Evolutionary conservation across 1,284 basidiomycete genomes (phyloP), one percentile per base, ranked within the genome.

Genomic region (Wallemia hederae): DNA sequence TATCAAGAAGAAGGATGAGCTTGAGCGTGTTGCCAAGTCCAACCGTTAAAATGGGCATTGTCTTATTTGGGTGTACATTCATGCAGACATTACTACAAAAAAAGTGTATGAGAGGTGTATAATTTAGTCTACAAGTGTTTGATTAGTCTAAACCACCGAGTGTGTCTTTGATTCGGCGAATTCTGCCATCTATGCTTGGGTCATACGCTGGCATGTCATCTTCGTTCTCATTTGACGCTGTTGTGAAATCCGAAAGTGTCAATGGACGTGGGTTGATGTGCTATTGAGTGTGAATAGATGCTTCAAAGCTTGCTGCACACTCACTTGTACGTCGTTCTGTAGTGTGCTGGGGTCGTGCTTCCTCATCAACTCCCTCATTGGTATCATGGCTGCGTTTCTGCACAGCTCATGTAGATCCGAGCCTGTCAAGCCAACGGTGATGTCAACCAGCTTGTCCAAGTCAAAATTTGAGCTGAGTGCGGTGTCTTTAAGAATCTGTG

Each of bases 1-100:
- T 67, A 98, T 98, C 81, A 94, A 94, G 76, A 78, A 78, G 75
- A 77, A 77, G 75, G 86, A 89, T 73, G 88, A 91, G 76, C 81
- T 97, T 67, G 92, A 97, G 80, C 92, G 92, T 80, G 92, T 98
- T 64, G 92, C 92, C 78, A 96, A 94, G 78, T 91, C 87, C 74
- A 97, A 97, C 79, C 88, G 92, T 80, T 97, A 81, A 81, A 65
- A 63, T 62, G 27, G 14, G 22, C 22, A 17, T 49, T 17, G 11
- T 49, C 5, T 49, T 49, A 49, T 49, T 49, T 49, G 39, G 39
- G 39, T 49, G 39, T 49, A 49, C 39, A 49, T 49, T 49, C 39
- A 49, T 49, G 39, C 39, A 49, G 39, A 49, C 22, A 49, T 49
- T 49, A 49, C 39, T 49, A 49, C 39, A 49, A 49, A 49, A 17